Conservation (phyloP, 805 yeast species). For the Candida oleophila region DNA sequence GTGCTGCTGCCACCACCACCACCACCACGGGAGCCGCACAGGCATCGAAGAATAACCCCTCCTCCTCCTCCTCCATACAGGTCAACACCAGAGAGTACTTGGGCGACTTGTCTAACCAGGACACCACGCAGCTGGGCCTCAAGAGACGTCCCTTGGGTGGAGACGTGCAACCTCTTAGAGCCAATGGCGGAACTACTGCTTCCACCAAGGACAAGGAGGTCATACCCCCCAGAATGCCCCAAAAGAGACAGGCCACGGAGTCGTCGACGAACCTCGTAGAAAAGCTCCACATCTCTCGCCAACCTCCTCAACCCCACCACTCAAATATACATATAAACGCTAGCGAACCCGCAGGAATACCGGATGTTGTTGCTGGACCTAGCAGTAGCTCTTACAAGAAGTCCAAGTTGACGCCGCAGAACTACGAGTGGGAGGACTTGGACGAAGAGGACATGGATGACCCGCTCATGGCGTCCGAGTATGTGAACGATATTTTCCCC, state of each 20-base stretch:
- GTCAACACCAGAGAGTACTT: conserved; percentile 25
- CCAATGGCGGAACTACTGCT: conserved; percentile 3
- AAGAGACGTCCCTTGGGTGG: conserved; percentile 36
- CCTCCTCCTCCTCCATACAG: conserved; percentile 1
- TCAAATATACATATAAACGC: background rate
- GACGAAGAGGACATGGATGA: conserved; percentile 71
- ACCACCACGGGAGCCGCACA: background rate
- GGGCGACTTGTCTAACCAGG: conserved; percentile 40
- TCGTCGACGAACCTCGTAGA: conserved; percentile 45
- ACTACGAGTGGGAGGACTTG: conserved; percentile 67
- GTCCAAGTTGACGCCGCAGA: conserved; percentile 28
- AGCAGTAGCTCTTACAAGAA: conserved; percentile 26
- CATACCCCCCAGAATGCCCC: conserved; percentile 36
- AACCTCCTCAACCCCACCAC: conserved; percentile 6
- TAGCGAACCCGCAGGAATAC: background rate
- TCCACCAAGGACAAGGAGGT: conserved; percentile 4
- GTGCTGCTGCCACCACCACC: background rate
- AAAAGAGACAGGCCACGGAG: conserved; percentile 58
- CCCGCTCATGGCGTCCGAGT: conserved; percentile 88
- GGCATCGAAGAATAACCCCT: background rate
- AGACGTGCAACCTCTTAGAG: conserved; percentile 28
- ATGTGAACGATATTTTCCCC: conserved; percentile 81
- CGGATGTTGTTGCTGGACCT: background rate
- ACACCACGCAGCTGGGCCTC: conserved; percentile 4
- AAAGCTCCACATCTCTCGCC: conserved; percentile 21